Evolutionary conservation across 2,329 filamentous ascomycete species (phyloP), one percentile per base, ranked within the genome.

Genomic region (Talaromyces sp.): DNA sequence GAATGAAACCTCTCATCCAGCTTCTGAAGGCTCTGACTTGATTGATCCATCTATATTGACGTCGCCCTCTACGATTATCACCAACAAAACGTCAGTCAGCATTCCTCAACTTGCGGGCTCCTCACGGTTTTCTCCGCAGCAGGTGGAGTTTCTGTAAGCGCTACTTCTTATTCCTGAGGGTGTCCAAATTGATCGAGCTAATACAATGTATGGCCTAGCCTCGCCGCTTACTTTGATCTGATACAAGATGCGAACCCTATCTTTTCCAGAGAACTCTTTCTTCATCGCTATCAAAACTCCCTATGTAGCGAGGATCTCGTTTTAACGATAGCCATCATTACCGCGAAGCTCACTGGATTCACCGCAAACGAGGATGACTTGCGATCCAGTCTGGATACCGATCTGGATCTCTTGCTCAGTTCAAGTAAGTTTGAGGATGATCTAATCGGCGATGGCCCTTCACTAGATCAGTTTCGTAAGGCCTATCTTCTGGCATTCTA

Each of bases 401-500:
- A 43, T 43, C 13, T 43, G 41, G 41, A 43, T 43, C n/a, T 43
- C 6, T 43, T 43, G n/a, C 41, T 43, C 41, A 43, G 41, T 43
- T 43, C 41, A 43, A 43, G 41, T 43, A 43, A n/a, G n/a, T 19
- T 43, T 19, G 41, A 43, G 41, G 41, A 43, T 43, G 41, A 43
- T 43, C 8, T 43, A 17, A 43, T 43, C n/a, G 41, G 41, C 10
- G 41, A 43, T 43, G 17, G 9, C 17, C 41, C 41, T n/a, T 3
- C 67, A 13, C 67, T 78, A 6, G 69, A 74, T 50, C 69, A 71
- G 17, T 73, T 77, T 35, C 71, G 74, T 54, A 70, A 73, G 45
- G 74, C 75, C 56, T 78, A 70, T 41, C 41, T 79, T 9, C 69
- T 79, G 10, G 74, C 75, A 4, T 77, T 75, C 60, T 78, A 78